These are phyloP conservation scores for Chalciporus chontae DNA, from an alignment of 768 basidiomycete genomes.

Conservation along the genomic window DNA sequence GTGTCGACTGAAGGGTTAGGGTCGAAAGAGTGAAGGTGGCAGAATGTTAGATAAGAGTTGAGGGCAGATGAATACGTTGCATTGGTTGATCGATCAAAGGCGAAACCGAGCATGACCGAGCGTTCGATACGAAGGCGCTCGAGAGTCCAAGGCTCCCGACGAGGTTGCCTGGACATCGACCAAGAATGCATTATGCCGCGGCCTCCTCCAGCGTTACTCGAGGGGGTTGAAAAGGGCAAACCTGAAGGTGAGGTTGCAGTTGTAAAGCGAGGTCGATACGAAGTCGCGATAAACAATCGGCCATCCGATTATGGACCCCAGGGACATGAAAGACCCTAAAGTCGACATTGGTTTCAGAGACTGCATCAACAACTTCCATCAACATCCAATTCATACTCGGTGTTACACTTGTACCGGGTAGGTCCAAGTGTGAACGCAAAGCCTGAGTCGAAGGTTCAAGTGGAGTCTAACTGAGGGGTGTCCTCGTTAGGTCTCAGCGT, in stretches of 20 bases:
- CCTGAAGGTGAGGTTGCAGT: slow-evolving; percentile 6
- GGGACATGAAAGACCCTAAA: slow-evolving; percentile 23
- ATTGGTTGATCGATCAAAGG: slow-evolving; percentile 19
- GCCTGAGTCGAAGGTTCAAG: too few relatives aligned
- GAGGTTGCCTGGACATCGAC: too few relatives aligned
- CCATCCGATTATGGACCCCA: slow-evolving; percentile 22
- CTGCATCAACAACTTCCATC: not conserved
- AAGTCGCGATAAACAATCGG: slow-evolving; percentile 23
- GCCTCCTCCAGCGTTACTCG: slow-evolving; percentile 29
- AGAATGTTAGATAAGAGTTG: slow-evolving; percentile 34
- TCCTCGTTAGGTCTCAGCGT: too few relatives aligned
- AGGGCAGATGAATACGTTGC: slow-evolving; percentile 29
- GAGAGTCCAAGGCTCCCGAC: not conserved
- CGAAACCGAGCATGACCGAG: slow-evolving; percentile 22
- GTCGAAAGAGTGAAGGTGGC: slow-evolving; percentile 24
- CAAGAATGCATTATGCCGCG: not conserved
- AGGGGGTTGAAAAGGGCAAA: slow-evolving; percentile 25
- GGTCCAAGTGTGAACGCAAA: too few relatives aligned
- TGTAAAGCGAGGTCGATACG: too few relatives aligned
- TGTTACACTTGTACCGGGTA: too few relatives aligned
- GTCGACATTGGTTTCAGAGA: slow-evolving; percentile 11
- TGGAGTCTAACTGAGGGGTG: too few relatives aligned
- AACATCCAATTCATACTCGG: slow-evolving; percentile 1
- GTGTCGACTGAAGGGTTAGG: slow-evolving; percentile 27
- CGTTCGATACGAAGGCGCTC: slow-evolving; percentile 12